Evolutionary conservation across 129 eudicot genomes (phyloP).

Genomic region (Apium graveolens): DNA sequence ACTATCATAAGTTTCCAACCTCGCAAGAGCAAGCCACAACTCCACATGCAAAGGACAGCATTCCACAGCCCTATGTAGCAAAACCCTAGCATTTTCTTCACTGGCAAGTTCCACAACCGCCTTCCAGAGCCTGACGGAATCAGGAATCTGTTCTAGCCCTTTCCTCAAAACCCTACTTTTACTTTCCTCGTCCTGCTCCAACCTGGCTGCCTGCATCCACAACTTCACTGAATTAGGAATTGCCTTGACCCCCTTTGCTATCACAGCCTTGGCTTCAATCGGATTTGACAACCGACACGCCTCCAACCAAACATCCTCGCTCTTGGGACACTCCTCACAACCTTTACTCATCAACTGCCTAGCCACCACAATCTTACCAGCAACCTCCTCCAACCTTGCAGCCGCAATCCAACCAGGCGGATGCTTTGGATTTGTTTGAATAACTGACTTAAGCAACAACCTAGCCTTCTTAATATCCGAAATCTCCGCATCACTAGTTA

Average conservation of each 20-base stretch:
- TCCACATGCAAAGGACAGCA: slow-evolving; percentile 92
- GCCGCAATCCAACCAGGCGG: slow-evolving; percentile 97
- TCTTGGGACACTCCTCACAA: slow-evolving; percentile 90
- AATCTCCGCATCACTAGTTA: slow-evolving; percentile 92
- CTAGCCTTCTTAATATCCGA: slow-evolving; percentile 85
- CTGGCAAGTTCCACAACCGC: slow-evolving; percentile 91
- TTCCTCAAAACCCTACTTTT: slow-evolving; percentile 80
- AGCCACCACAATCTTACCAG: slow-evolving; percentile 71
- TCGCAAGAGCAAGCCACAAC: slow-evolving; percentile 86
- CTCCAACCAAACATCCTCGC: slow-evolving; percentile 93
- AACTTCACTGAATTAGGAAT: slow-evolving; percentile 84
- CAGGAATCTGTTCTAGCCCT: slow-evolving; percentile 86
- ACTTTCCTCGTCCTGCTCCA: slow-evolving; percentile 66
- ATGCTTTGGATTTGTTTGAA: slow-evolving; percentile 81
- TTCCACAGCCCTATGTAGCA: slow-evolving; percentile 84
- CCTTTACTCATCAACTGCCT: slow-evolving; percentile 65
- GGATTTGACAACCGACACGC: slow-evolving; percentile 72
- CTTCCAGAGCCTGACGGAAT: slow-evolving; percentile 92
- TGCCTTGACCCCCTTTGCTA: slow-evolving; percentile 83
- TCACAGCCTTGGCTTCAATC: slow-evolving; percentile 80
- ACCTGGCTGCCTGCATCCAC: slow-evolving; percentile 81
- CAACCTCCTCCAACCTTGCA: slow-evolving; percentile 85
- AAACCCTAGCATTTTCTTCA: slow-evolving; percentile 73
- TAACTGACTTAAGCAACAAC: slow-evolving; percentile 73
- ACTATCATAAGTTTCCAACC: slow-evolving; percentile 72